These are phyloP conservation scores for Hysterium pulicare DNA, from an alignment of 2,329 filamentous ascomycete genomes.

Conservation along the genomic window DNA sequence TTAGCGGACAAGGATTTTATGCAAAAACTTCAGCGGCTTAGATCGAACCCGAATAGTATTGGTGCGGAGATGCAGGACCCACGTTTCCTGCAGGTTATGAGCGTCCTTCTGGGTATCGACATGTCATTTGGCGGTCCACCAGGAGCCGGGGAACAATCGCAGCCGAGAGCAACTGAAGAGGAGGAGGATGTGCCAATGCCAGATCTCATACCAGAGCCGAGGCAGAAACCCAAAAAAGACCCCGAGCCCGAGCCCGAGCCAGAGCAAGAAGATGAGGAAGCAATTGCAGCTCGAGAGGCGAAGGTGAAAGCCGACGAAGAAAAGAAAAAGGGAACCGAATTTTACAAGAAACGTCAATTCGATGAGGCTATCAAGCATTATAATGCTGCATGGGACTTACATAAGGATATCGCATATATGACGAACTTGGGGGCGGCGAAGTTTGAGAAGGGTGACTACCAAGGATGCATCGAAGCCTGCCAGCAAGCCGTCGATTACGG, in stretches of 20 bases:
- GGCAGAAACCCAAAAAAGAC: slow-evolving; percentile 53
- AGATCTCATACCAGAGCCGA: slow-evolving; percentile 57
- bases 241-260: slow-evolving; percentile 61
- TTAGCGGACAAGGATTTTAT: slow-evolving; percentile 86
- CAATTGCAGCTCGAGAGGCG: slow-evolving; percentile 77
- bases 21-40: slow-evolving; percentile 77
- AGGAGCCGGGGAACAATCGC: slow-evolving; percentile 43
- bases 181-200: slow-evolving; percentile 77
- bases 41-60: slow-evolving; percentile 74
- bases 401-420: slow-evolving; percentile 96
- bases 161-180: slow-evolving; percentile 44
- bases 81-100: slow-evolving; percentile 88
- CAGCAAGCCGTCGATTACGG: slow-evolving; percentile 87
- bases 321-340: slow-evolving; percentile 88
- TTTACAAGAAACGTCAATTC: slow-evolving; percentile 98
- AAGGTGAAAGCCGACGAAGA: slow-evolving; percentile 92
- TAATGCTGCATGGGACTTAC: slow-evolving; percentile 85
- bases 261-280: slow-evolving; percentile 76
- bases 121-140: slow-evolving; percentile 67
- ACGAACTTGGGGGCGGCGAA: slow-evolving; percentile 94
- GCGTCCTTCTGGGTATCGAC: slow-evolving; percentile 89
- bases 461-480: slow-evolving; percentile 82
- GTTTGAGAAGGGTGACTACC: slow-evolving; percentile 94
- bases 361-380: slow-evolving; percentile 94
- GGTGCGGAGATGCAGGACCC: slow-evolving; percentile 84